phyloP scores from a whole-genome alignment of 495 filamentous ascomycete genomes.

The Penicillium verhagenii region DNA sequence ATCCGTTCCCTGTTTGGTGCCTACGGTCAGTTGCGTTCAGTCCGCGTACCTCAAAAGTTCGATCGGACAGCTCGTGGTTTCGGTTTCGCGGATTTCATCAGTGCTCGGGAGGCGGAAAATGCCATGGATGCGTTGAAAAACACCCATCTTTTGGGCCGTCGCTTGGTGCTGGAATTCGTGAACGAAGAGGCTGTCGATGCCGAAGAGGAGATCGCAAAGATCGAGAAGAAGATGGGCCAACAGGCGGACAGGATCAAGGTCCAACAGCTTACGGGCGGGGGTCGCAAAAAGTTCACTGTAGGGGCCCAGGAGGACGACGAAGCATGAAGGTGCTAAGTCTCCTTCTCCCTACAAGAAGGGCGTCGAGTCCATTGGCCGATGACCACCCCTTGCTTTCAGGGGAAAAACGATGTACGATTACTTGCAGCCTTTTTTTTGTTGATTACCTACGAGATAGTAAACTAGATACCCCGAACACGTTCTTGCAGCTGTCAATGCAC shows the following conservation, averaged over 20 bases:
- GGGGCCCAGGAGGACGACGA: constrained; percentile 68
- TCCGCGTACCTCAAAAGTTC: constrained; percentile 93
- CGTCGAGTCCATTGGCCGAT: constrained; percentile 21
- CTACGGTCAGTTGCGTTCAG: constrained; percentile 88
- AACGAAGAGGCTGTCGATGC: constrained; percentile 81
- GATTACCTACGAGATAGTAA: constrained; percentile 18
- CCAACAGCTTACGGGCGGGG: constrained; percentile 77
- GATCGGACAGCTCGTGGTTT: constrained; percentile 85
- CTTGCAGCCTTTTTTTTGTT: constrained; percentile 20
- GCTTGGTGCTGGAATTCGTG: constrained; percentile 87
- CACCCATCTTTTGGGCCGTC: constrained; percentile 88
- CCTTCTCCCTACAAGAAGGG: constrained; percentile 39
- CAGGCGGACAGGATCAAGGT: constrained; percentile 86
- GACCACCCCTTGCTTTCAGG: constrained; percentile 39
- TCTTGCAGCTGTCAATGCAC: constrained; percentile 39
- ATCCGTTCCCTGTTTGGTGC: constrained; percentile 77
- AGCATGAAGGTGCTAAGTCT: constrained; percentile 38
- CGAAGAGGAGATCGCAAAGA: constrained; percentile 91
- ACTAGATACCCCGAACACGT: constrained; percentile 41
- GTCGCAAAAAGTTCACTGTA: constrained; percentile 86
- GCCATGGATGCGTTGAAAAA: constrained; percentile 87
- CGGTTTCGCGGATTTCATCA: constrained; percentile 95
- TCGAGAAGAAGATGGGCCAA: constrained; percentile 89
- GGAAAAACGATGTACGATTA: constrained; percentile 31
- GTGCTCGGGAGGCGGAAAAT: constrained; percentile 86